Conservation (phyloP, 345 rosid species). For the Bretschneidera sinensis region DNA sequence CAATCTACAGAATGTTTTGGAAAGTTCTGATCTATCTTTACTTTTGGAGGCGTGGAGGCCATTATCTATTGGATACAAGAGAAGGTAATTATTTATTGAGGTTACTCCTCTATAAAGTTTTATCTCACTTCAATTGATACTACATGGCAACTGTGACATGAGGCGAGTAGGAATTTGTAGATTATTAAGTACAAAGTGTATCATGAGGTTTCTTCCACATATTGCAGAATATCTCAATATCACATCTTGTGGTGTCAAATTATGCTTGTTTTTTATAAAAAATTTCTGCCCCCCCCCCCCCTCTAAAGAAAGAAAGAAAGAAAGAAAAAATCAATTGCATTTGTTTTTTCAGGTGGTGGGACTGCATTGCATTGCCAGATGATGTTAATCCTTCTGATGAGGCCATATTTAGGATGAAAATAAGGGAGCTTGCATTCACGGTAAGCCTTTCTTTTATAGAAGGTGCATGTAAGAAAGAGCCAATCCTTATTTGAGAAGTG, state of each 20-base stretch:
- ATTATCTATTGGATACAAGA: constrained; percentile 71
- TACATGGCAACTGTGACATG: background rate
- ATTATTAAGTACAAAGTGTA: background rate
- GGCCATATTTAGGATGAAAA: constrained; percentile 64
- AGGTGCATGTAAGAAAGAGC: background rate
- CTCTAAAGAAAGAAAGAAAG: no score
- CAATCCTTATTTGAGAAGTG: constrained; percentile 3
- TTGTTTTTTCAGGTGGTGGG: constrained; percentile 81
- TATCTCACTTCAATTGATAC: background rate
- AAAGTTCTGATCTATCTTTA: constrained; percentile 29
- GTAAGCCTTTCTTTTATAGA: constrained; percentile 33
- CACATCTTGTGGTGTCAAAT: no score
- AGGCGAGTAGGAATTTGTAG: background rate
- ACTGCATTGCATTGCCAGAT: constrained; percentile 71
- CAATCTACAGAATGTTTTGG: constrained; percentile 19
- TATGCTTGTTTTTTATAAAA: no score
- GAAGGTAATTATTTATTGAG: constrained; percentile 41
- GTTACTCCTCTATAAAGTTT: background rate
- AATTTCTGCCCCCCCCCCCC: no score
- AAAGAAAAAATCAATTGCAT: no score
- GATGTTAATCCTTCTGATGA: constrained; percentile 73
- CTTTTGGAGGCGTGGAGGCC: constrained; percentile 98
- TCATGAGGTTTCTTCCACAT: background rate
- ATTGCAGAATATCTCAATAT: background rate
- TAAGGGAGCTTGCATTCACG: constrained; percentile 64